phyloP scores from a whole-genome alignment of 2,329 filamentous ascomycete species.

The Taxawa tesnikishii region DNA sequence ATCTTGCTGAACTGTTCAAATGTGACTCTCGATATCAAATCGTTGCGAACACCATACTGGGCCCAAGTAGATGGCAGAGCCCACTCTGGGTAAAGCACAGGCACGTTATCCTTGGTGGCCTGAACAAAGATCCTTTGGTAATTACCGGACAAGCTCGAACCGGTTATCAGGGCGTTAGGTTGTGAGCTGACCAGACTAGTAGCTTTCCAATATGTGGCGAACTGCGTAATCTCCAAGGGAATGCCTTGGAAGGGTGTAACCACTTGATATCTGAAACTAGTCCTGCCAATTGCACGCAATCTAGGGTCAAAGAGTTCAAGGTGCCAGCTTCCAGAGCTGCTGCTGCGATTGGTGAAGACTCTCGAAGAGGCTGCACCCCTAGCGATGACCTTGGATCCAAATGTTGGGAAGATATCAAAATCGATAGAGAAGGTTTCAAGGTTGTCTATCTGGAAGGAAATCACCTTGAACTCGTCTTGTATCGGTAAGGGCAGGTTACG shows the following conservation, averaged over 20 bases:
- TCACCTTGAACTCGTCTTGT: slow-evolving; percentile 85
- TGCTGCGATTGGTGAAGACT: slow-evolving; percentile 64
- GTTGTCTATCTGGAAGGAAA: slow-evolving; percentile 93
- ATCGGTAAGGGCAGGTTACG: slow-evolving; percentile 93
- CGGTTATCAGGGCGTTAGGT: slow-evolving; percentile 78
- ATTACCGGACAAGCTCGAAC: slow-evolving; percentile 89
- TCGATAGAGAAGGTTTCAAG: slow-evolving; percentile 87
- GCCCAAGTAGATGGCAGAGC: slow-evolving; percentile 43
- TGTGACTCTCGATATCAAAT: slow-evolving; percentile 70
- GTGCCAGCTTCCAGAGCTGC: slow-evolving; percentile 68
- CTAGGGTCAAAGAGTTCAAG: slow-evolving; percentile 88
- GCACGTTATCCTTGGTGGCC: slow-evolving; percentile 74
- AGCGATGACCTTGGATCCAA: slow-evolving; percentile 93
- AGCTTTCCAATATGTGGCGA: slow-evolving; percentile 98
- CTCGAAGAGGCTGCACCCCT: slow-evolving; percentile 86
- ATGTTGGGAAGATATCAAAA: slow-evolving; percentile 95
- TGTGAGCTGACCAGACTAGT: slow-evolving; percentile 85
- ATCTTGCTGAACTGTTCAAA: slow-evolving; percentile 55
- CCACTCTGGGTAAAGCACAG: slow-evolving; percentile 80
- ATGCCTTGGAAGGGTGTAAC: slow-evolving; percentile 92
- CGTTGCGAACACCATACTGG: slow-evolving; percentile 57
- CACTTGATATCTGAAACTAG: slow-evolving; percentile 88
- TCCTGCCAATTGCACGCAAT: slow-evolving; percentile 80
- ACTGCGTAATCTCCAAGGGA: slow-evolving; percentile 91
- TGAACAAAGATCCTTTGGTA: slow-evolving; percentile 89